phyloP scores from a whole-genome alignment of 2,329 filamentous ascomycete species.

The Penicillium sp. region DNA sequence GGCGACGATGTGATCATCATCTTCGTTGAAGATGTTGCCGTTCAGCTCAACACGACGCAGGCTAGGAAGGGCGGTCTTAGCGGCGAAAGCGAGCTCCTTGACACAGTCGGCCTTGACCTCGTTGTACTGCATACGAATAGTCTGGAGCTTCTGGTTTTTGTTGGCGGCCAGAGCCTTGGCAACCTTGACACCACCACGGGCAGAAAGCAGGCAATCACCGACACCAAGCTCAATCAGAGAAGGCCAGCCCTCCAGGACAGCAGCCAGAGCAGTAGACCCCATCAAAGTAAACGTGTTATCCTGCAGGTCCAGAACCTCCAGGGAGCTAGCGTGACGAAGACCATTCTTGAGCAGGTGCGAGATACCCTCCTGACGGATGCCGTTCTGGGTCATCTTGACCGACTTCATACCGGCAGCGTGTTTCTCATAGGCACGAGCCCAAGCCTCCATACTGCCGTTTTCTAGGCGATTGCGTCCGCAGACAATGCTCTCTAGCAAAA shows the following conservation, averaged over 20 bases:
- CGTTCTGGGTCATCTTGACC: constrained; percentile 98
- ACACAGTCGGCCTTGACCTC: constrained; percentile 80
- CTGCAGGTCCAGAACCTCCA: constrained; percentile 83
- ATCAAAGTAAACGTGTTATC: constrained; percentile 92
- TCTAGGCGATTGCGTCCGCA: constrained; percentile 95
- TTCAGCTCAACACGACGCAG: constrained; percentile 89
- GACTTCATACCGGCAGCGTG: constrained; percentile 74
- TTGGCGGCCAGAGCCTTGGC: constrained; percentile 71
- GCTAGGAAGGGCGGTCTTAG: constrained; percentile 66
- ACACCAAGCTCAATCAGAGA: constrained; percentile 79
- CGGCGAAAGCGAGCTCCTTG: constrained; percentile 67
- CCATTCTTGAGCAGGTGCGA: constrained; percentile 75
- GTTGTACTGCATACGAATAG: constrained; percentile 85
- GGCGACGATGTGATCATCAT: constrained; percentile 68
- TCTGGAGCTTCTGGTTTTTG: constrained; percentile 74
- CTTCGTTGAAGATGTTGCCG: constrained; percentile 90
- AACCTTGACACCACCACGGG: constrained; percentile 72
- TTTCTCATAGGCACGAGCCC: constrained; percentile 82
- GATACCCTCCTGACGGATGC: constrained; percentile 92
- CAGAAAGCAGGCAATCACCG: constrained; percentile 80
- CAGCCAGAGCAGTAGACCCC: constrained; percentile 75
- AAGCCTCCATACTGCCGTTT: constrained; percentile 93
- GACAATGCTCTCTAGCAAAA: constrained; percentile 90
- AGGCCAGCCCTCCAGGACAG: constrained; percentile 71
- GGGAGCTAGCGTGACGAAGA: constrained; percentile 64